Percentiles rank a stretch among this genome's conserved stretches.
These are phyloP conservation scores for Phlebiopsis flavidoalba DNA, from an alignment of 768 basidiomycete species.

Conservation along the genomic window DNA sequence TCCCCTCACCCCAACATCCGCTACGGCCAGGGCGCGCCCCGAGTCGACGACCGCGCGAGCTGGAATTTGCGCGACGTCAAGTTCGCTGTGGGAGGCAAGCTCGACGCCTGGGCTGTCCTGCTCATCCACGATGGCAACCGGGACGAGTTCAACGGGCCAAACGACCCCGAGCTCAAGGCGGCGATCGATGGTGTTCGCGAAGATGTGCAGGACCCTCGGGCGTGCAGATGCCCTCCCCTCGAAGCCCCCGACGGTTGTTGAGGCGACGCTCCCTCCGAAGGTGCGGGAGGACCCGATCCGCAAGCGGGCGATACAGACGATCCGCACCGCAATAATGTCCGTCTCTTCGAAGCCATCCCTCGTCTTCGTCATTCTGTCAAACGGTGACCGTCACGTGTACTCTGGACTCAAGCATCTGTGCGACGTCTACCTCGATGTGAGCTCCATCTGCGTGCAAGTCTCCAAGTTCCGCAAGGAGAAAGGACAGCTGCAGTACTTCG, in stretches of 20 bases:
- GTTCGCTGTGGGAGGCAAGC: conserved; percentile 51
- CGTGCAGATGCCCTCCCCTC: conserved; percentile 49
- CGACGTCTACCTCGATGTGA: conserved; percentile 42
- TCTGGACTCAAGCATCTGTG: conserved; percentile 48
- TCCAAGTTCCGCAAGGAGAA: conserved; percentile 65
- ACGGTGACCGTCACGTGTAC: conserved; percentile 42
- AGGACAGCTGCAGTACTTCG: conserved; percentile 48
- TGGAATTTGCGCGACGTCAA: conserved; percentile 55
- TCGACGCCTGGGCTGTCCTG: conserved; percentile 66
- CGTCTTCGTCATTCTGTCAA: conserved; percentile 44
- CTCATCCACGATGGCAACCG: conserved; percentile 57
- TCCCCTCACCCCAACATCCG: conserved; percentile 38
- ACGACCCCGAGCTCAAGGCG: conserved; percentile 48
- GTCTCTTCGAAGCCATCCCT: conserved; percentile 36
- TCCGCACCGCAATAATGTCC: conserved; percentile 36
- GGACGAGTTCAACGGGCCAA: conserved; percentile 53
- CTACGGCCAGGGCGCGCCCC: conserved; percentile 29
- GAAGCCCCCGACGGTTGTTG: conserved; percentile 32
- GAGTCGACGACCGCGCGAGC: conserved; percentile 41
- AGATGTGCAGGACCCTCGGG: conserved; percentile 51
- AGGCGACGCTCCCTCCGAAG: conserved; percentile 47
- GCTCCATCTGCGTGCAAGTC: conserved; percentile 72
- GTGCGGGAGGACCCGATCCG: conserved; percentile 51
- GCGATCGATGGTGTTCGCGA: conserved; percentile 48
- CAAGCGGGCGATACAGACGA: conserved; percentile 38